Percentiles rank a stretch among this genome's conserved stretches.
Evolutionary conservation across 192 early-diverging fungal species (phyloP).

Genomic region (Tieghemiomyces parasiticus): DNA sequence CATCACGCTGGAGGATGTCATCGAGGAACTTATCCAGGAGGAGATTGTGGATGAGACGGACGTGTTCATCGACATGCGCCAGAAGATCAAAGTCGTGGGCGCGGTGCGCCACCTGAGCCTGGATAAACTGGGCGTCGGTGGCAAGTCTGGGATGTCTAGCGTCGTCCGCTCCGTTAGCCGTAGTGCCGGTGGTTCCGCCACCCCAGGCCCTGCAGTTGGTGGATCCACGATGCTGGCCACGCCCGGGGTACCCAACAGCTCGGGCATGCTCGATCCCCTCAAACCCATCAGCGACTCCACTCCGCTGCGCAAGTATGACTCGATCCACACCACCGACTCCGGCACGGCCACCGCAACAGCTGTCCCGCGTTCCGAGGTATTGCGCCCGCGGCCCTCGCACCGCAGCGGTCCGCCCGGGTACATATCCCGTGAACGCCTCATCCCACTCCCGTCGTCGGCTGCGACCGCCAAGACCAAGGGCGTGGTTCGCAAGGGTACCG

Average conservation of each 20-base stretch:
- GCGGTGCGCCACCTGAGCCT: slow-evolving; percentile 12
- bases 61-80: slow-evolving; percentile 36
- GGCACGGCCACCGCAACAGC: not conserved
- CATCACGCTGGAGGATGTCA: slow-evolving; percentile 69
- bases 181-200: not conserved
- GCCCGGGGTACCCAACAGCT: not conserved
- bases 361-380: not conserved
- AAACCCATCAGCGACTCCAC: not conserved
- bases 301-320: not conserved
- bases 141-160: too few species aligned
- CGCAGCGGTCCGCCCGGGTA: not conserved
- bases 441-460: not conserved
- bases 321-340: not conserved
- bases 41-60: slow-evolving; percentile 75
- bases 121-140: not conserved
- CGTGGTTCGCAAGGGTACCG: slow-evolving; percentile 5
- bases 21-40: slow-evolving; percentile 72
- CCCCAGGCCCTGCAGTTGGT: too few species aligned
- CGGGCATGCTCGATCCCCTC: not conserved
- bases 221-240: not conserved
- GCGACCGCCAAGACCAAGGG: not conserved
- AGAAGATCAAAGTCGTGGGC: slow-evolving; percentile 25
- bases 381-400: too few species aligned
- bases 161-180: too few species aligned
- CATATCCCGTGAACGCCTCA: not conserved